Conservation (phyloP, 495 filamentous ascomycete species). For the Lindgomyces ingoldianus region DNA sequence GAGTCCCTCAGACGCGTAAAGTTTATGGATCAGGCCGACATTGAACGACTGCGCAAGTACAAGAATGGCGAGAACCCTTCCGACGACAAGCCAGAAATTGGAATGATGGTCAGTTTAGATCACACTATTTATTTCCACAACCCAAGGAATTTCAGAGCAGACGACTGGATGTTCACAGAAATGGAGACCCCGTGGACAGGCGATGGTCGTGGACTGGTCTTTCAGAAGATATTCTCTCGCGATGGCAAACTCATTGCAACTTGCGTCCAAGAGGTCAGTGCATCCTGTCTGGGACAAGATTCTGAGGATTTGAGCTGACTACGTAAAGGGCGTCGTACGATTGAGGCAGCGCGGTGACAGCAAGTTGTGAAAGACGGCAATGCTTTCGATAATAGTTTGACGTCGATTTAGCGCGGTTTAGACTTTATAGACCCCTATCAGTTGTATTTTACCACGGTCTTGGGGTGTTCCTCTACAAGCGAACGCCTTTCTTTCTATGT, state of each 20-base stretch:
- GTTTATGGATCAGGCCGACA: slow-evolving; percentile 26
- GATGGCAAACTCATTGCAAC: slow-evolving; percentile 83
- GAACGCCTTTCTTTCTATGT: too few species aligned
- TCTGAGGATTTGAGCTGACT: not conserved
- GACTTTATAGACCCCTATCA: too few species aligned
- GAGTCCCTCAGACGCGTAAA: slow-evolving; percentile 31
- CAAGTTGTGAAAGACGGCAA: slow-evolving; percentile 17
- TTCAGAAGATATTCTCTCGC: slow-evolving; percentile 81
- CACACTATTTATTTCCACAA: slow-evolving; percentile 95
- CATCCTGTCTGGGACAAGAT: not conserved
- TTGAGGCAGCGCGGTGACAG: slow-evolving; percentile 11
- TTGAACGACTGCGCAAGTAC: slow-evolving; percentile 21
- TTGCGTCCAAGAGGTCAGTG: slow-evolving; percentile 67
- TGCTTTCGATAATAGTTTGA: too few species aligned
- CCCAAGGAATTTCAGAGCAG: slow-evolving; percentile 72
- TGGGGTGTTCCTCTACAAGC: too few species aligned
- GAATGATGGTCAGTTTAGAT: slow-evolving; percentile 97
- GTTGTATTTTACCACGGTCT: too few species aligned
- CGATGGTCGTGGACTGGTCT: slow-evolving; percentile 82
- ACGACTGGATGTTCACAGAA: slow-evolving; percentile 93
- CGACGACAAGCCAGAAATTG: slow-evolving; percentile 54
- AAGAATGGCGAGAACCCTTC: slow-evolving; percentile 24
- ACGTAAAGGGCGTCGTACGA: slow-evolving; percentile 4
- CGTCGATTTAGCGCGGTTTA: too few species aligned
- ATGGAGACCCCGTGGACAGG: slow-evolving; percentile 94